phyloP scores from a whole-genome alignment of 768 basidiomycete genomes.

The Russula earlei region DNA sequence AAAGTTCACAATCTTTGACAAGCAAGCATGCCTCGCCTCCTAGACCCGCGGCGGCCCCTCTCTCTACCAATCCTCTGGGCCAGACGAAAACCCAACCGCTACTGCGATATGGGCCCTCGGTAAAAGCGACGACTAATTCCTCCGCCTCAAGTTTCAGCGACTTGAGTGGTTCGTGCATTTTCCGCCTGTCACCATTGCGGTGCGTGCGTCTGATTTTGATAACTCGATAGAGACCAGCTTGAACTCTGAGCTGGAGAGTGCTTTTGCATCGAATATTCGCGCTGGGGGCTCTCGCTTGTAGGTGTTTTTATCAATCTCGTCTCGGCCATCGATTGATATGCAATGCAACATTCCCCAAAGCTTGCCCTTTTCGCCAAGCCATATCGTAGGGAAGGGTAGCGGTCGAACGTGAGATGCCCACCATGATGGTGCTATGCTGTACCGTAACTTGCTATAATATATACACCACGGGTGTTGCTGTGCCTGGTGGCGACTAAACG shows the following conservation, averaged over 20 bases:
- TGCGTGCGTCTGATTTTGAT: not conserved
- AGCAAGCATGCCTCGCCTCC: constrained; percentile 13
- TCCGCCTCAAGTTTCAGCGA: constrained; percentile 81
- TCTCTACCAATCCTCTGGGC: not conserved
- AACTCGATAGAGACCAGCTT: constrained; percentile 50
- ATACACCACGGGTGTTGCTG: no score
- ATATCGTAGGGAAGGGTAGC: constrained; percentile 15
- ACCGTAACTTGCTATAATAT: not conserved
- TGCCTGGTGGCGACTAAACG: no score
- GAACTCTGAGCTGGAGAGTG: constrained; percentile 72
- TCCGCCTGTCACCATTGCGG: not conserved
- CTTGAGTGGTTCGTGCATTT: constrained; percentile 53
- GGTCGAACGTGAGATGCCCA: not conserved
- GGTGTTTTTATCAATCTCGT: constrained; percentile 27
- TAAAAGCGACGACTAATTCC: constrained; percentile 39
- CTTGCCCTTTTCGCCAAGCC: constrained; percentile 21
- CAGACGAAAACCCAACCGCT: constrained; percentile 12
- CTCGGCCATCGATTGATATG: not conserved
- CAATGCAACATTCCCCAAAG: constrained; percentile 8
- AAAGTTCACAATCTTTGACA: constrained; percentile 35
- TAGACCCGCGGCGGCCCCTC: not conserved
- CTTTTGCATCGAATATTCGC: constrained; percentile 64
- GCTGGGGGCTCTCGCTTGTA: constrained; percentile 61
- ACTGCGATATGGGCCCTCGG: constrained; percentile 35
- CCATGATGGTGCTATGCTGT: no score